Evolutionary conservation across 2,329 filamentous ascomycete species (phyloP), one percentile per base, ranked within the genome.

Genomic region (Fusarium circinatum): DNA sequence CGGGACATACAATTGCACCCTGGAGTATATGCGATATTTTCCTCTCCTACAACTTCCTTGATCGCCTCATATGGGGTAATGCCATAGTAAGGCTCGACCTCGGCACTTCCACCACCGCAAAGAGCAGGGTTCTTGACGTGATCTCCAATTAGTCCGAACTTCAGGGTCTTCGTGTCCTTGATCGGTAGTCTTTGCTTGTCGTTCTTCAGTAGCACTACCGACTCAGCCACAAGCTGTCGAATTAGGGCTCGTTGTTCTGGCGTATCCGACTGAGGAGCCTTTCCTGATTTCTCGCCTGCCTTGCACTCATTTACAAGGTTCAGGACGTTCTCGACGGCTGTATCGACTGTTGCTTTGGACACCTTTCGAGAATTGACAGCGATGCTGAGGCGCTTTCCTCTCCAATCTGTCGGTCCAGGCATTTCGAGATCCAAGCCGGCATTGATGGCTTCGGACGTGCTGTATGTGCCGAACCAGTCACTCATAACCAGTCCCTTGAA

Each of bases 101-200:
- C 78, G 2, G 82, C 81, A 28, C 80, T 82, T 9, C 82, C 82
- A 22, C 82, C 81, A 2, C 82, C 82, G 3, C 78, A 78, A 3
- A 81, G 74, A 18, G 80, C 70, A 30, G 82, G 79, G 12, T 78
- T 75, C 52, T 80, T 80, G 36, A 80, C 75, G 20, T 89, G 89
- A 18, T 82, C 79, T 5, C 81, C 80, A 38, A 83, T 79, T 8
- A 82, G 61, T 5, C 78, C 78, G 12, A 78, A 84, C 18, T 87
- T 81, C 2, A 85, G 52, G 4, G 68, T 70, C 34, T 75, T 60
- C 0, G 68, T 58, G 11, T 72, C 62, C 28, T 78, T 52, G n/a
- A 75, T 73, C 0, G 72, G 72, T 4, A 75, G 9, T 2, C n/a
- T 41, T 6, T 38, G 10, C 1, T 51, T 60, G 3, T 69, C 15